Conservation (phyloP, 306 rosid genomes). For the Cyamopsis tetragonoloba region DNA sequence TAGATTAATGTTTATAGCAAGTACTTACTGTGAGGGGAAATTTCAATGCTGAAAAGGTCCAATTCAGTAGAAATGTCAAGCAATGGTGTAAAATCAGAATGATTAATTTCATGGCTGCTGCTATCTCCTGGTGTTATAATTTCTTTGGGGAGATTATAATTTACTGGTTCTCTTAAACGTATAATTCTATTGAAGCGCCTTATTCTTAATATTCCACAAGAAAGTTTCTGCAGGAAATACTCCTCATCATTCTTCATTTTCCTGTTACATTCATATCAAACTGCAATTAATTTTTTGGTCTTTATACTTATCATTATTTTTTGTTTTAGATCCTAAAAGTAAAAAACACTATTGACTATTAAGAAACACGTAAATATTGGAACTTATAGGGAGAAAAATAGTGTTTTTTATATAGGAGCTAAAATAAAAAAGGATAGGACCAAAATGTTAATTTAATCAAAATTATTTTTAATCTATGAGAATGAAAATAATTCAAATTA, state of each 20-base stretch:
- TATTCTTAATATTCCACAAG: slow-evolving; percentile 59
- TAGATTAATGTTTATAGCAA: no score
- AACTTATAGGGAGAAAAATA: no score
- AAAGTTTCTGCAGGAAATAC: slow-evolving; percentile 44
- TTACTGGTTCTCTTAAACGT: slow-evolving; percentile 43
- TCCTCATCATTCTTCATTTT: slow-evolving; percentile 65
- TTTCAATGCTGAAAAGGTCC: slow-evolving; percentile 24
- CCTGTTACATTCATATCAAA: slow-evolving; percentile 37
- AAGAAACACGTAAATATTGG: no score
- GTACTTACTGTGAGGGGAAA: slow-evolving; percentile 31
- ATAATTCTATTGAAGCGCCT: slow-evolving; percentile 38
- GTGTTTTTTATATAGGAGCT: no score
- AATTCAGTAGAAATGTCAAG: slow-evolving; percentile 45
- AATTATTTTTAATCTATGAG: no score
- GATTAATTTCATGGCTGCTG: slow-evolving; percentile 35
- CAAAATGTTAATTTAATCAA: no score
- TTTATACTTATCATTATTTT: no score
- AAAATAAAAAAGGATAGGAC: no score
- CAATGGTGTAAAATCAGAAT: slow-evolving; percentile 47
- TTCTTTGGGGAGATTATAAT: neutral
- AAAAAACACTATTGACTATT: no score
- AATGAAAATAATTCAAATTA: neutral
- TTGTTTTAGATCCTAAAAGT: no score
- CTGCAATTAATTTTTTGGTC: no score
- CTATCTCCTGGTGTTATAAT: neutral